Evolutionary conservation across 768 basidiomycete species (phyloP), one percentile per base, ranked within the genome.

Genomic region (Lactarius hengduanensis): DNA sequence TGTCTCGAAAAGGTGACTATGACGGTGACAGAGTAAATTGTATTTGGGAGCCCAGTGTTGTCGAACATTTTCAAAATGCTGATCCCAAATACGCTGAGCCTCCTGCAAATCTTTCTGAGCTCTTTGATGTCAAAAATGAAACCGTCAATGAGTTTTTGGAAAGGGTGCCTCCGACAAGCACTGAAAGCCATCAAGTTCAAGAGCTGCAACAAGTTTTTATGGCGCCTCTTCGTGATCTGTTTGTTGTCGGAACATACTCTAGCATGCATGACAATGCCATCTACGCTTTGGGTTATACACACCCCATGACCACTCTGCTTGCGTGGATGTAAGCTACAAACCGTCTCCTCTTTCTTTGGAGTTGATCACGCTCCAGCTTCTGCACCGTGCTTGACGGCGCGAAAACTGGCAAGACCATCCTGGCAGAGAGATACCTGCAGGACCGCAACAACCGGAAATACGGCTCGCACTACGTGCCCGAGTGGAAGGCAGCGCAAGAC

Each of bases 1-100:
- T 53, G 26, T 30, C 32, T 7, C 9, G 13, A 20, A 30, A 62
- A 85, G 88, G 88, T 26, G 89, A 90, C 67, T 89, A 89, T 68
- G 89, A 90, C 69, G 89, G 89, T 1, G 89, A 89, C 66, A 85
- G 81, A 20, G 82, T 81, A 4, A 74, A 80, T 8, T 81, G 83
- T 1, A 85, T 86, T 38, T 89, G 84, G 82, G 79, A 87, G 34
- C 83, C 83, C 0, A 73, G 77, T 18, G 78, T 91, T 26, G 87
- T 91, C 15, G 54, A 74, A 4, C 59, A 70, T 1, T 92, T 92
- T 73, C 72, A 67, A n/a, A 84, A 85, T 66, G 84, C 88, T 0
- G 74, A 81, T 40, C 73, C 79, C 7, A 72, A 75, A 11, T 84
- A 78, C 64, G 83, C 86, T 0, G 71, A 78, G 4, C 80, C 83